Evolutionary conservation across 371 early-diverging fungal genomes (phyloP).

Genomic region (Furculomyces boomerangus): DNA sequence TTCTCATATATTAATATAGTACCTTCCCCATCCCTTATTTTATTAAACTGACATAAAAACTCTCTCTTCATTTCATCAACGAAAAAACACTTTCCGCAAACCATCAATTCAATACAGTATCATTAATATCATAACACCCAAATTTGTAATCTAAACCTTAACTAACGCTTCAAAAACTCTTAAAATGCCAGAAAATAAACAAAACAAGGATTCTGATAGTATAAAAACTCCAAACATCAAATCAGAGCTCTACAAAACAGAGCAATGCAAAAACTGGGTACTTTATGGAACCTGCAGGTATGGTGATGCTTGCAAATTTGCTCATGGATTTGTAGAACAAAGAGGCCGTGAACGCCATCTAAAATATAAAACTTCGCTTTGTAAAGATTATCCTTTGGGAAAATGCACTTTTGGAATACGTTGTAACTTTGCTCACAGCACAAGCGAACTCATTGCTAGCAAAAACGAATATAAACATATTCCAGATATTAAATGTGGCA

Average conservation of each 20-base stretch:
- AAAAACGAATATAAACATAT: not conserved
- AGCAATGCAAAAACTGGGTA: slow-evolving; percentile 24
- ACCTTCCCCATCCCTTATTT: no score
- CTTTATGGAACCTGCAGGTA: slow-evolving; percentile 24
- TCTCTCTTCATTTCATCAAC: no score
- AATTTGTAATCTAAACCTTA: no score
- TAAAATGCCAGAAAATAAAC: not conserved
- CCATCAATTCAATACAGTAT: no score
- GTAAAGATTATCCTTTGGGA: slow-evolving; percentile 24
- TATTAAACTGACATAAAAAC: no score
- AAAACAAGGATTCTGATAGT: not conserved
- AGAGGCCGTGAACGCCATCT: slow-evolving; percentile 16
- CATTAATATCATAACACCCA: no score
- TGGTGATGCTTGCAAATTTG: slow-evolving; percentile 24
- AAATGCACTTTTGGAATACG: slow-evolving; percentile 24
- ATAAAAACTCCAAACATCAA: slow-evolving; percentile 21
- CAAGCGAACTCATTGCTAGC: slow-evolving; percentile 8
- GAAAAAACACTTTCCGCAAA: no score
- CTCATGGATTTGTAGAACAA: slow-evolving; percentile 20
- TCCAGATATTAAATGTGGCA: not conserved
- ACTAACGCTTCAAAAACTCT: not conserved
- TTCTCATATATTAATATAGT: no score
- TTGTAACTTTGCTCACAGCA: slow-evolving; percentile 26
- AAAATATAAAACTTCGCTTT: slow-evolving; percentile 25
- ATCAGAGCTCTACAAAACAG: slow-evolving; percentile 22